Conservation (phyloP, 2,329 filamentous ascomycete genomes). For the Oidium heveae region DNA sequence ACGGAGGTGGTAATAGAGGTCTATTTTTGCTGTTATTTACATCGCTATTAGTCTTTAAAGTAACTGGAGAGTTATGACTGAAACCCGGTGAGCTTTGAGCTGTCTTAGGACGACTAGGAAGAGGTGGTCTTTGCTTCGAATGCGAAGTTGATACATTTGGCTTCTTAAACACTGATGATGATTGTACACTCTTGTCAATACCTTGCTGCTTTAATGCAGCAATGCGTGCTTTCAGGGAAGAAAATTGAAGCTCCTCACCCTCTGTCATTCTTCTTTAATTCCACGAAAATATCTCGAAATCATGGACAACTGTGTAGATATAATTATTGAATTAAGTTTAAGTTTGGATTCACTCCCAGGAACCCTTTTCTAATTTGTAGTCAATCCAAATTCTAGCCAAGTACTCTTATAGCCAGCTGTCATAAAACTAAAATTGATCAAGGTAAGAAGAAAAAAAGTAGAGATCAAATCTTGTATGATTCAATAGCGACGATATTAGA, state of each 20-base stretch:
- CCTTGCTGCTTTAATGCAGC: conserved; percentile 28
- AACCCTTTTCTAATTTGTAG: too few species aligned
- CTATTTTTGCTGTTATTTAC: conserved; percentile 7
- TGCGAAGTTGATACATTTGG: too few species aligned
- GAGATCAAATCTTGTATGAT: too few species aligned
- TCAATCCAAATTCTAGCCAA: too few species aligned
- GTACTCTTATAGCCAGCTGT: too few species aligned
- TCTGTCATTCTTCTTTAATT: conserved; percentile 25
- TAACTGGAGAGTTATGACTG: conserved; percentile 9
- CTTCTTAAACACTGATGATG: conserved; percentile 20
- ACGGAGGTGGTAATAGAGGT: conserved; percentile 10
- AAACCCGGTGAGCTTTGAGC: conserved; percentile 15
- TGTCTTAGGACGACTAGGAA: conserved; percentile 16
- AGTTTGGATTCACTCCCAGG: too few species aligned
- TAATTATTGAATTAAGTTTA: too few species aligned
- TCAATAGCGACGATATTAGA: too few species aligned
- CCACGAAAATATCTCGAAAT: too few species aligned
- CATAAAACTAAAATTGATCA: too few species aligned
- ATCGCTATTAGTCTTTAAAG: conserved; percentile 8
- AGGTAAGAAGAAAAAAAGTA: too few species aligned
- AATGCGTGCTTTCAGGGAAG: conserved; percentile 33
- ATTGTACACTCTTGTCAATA: conserved; percentile 15
- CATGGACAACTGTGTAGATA: too few species aligned
- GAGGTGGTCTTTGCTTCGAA: conserved; percentile 15
- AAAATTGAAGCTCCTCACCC: conserved; percentile 34